Percentiles rank a stretch among this genome's conserved stretches.
Evolutionary conservation across 1,284 basidiomycete species (phyloP).

Genomic region (Cutaneotrichosporon dermatis): DNA sequence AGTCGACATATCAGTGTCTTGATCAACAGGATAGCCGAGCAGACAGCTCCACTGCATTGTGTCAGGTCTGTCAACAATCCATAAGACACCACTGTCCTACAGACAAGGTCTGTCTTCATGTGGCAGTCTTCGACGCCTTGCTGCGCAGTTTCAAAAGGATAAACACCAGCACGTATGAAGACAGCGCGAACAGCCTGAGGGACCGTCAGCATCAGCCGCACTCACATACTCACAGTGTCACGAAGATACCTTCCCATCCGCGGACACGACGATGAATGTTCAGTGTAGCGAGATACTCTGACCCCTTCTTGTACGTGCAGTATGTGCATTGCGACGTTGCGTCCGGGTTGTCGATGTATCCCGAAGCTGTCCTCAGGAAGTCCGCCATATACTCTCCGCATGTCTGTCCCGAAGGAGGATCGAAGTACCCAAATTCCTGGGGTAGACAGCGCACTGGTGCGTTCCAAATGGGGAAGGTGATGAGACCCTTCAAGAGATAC

Average conservation of each 20-base stretch:
- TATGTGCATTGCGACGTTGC: slow-evolving; percentile 19
- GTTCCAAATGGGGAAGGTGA: slow-evolving; percentile 19
- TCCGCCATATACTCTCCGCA: slow-evolving; percentile 22
- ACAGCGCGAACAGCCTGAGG: slow-evolving; percentile 12
- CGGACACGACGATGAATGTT: slow-evolving; percentile 17
- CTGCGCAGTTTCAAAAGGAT: slow-evolving; percentile 7
- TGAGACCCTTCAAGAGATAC: slow-evolving; percentile 18
- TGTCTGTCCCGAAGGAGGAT: slow-evolving; percentile 27
- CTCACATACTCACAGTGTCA: slow-evolving; percentile 7
- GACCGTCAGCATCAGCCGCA: background rate
- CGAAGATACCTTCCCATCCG: slow-evolving; percentile 20
- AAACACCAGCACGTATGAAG: slow-evolving; percentile 15
- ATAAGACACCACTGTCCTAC: too few relatives aligned
- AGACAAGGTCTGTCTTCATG: too few relatives aligned
- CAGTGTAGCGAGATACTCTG: slow-evolving; percentile 21
- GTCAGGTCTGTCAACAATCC: too few relatives aligned
- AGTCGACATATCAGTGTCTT: too few relatives aligned
- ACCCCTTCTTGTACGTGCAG: slow-evolving; percentile 20
- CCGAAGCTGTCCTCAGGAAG: slow-evolving; percentile 1
- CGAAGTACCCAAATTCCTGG: slow-evolving; percentile 24
- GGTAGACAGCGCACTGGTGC: slow-evolving; percentile 21
- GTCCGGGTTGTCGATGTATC: slow-evolving; percentile 9
- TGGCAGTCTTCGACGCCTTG: too few relatives aligned
- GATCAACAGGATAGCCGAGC: too few relatives aligned
- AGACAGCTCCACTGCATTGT: too few relatives aligned